Evolutionary conservation across 2,329 filamentous ascomycete species (phyloP), one percentile per base, ranked within the genome.

Genomic region (Fonsecaea multimorphosa): DNA sequence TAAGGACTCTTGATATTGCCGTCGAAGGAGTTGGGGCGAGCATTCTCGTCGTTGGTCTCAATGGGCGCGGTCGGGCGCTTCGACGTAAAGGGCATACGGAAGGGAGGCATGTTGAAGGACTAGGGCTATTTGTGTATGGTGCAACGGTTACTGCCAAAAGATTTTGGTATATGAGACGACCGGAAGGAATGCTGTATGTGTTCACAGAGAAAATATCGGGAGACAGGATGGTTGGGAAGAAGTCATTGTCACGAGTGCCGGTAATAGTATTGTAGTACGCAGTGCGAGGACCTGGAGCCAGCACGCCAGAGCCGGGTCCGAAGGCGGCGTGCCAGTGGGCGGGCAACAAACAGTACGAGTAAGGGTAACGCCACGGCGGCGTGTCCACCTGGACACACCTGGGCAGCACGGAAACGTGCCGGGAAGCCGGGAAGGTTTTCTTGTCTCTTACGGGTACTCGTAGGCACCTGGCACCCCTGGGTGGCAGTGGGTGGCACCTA

Each of bases 41-140:
- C 73, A 72, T 84, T 86, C 73, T 89, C 88, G 72, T 88, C 85
- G 68, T 77, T 78, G 58, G 78, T 74, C 66, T 77, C 74, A 67
- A 70, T 70, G 68, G 76, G 77, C 68, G 74, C 70, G 40, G 67
- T 67, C n/a, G 83, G 85, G 61, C 85, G 79, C 60, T 86, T 88
- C 73, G 70, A 70, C 16, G 85, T 81, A 75, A 92, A 90, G 32
- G 89, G 87, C 77, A 92, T 92, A 71, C 90, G 88, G 75, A 92
- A 90, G 22, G 81, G 80, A 68, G 87, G 85, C 89, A 91, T 91
- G 65, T 70, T 81, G 61, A 64, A 52, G 31, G 44, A 51, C 53
- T 19, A 19, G 34, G 31, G n/a, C 12, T 53, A 38, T 36, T 27
- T 61, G 38, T 51, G 31, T 36, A 56, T 49, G 27, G 38, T 32